phyloP scores from a whole-genome alignment of 306 rosid species.

The Macrotyloma uniflorum region DNA sequence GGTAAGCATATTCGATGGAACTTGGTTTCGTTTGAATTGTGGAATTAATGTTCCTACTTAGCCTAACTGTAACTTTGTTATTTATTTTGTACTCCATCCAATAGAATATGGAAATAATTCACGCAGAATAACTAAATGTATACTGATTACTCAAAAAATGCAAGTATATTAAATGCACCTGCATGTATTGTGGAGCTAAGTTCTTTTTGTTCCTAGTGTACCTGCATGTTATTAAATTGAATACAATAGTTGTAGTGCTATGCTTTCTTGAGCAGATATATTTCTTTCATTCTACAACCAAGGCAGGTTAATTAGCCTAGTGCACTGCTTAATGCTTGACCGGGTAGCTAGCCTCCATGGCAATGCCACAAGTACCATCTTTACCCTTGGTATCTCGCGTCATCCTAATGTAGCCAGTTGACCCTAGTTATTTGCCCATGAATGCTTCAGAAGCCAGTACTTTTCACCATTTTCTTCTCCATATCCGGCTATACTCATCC shows the following conservation, averaged over 20 bases:
- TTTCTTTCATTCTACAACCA: constrained; percentile 14
- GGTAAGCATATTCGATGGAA: not conserved
- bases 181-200: not conserved
- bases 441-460: constrained; percentile 79
- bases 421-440: constrained; percentile 74
- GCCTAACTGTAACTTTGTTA: not conserved
- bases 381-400: constrained; percentile 34
- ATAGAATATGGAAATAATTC: constrained; percentile 11
- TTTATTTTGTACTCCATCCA: not conserved
- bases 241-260: not conserved
- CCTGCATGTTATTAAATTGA: constrained; percentile 16
- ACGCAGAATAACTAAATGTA: not conserved
- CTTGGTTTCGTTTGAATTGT: not conserved
- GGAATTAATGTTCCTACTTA: constrained; percentile 14
- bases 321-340: constrained; percentile 40
- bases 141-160: not conserved
- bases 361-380: constrained; percentile 71
- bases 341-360: constrained; percentile 74
- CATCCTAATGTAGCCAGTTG: constrained; percentile 69
- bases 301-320: constrained; percentile 32
- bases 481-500: constrained; percentile 61
- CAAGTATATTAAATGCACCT: not conserved
- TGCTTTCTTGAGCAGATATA: constrained; percentile 28
- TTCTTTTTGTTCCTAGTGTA: constrained; percentile 2
- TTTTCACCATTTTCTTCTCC: constrained; percentile 45